These are phyloP conservation scores for Sporothrix variecibatus DNA, from an alignment of 2,329 filamentous ascomycete genomes.

Conservation along the genomic window DNA sequence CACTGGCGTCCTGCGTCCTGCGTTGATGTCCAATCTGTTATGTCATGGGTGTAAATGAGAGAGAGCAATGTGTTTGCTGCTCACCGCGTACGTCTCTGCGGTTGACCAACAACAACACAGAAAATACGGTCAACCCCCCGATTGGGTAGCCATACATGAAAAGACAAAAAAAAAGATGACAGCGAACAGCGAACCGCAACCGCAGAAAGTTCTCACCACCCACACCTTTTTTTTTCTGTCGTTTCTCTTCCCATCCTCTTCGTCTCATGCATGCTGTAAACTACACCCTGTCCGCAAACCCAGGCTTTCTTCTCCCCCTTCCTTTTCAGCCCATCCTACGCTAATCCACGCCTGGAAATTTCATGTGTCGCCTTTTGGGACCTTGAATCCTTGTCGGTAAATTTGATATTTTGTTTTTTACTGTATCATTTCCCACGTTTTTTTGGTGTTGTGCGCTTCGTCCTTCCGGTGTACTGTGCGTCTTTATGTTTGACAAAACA, in stretches of 20 bases:
- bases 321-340: neutral
- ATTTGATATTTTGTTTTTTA: neutral
- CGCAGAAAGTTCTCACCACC: neutral
- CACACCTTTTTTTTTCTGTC: neutral
- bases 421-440: too few relatives aligned
- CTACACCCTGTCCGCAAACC: constrained; percentile 9
- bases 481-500: neutral
- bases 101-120: neutral
- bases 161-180: neutral
- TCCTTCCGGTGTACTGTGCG: neutral
- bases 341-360: constrained; percentile 2
- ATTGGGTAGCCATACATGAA: constrained; percentile 26
- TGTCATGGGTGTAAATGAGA: neutral
- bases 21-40: constrained; percentile 23
- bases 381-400: neutral
- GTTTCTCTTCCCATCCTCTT: neutral
- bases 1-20: constrained; percentile 22
- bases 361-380: neutral
- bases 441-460: neutral
- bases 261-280: constrained; percentile 23
- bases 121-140: constrained; percentile 9
- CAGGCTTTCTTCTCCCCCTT: neutral
- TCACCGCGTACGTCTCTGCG: constrained; percentile 8
- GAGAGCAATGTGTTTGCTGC: neutral
- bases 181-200: neutral